Evolutionary conservation across 1,139 yeast genomes (phyloP), one percentile per base, ranked within the genome.

Genomic region (Yamadazyma atmosphaerica): DNA sequence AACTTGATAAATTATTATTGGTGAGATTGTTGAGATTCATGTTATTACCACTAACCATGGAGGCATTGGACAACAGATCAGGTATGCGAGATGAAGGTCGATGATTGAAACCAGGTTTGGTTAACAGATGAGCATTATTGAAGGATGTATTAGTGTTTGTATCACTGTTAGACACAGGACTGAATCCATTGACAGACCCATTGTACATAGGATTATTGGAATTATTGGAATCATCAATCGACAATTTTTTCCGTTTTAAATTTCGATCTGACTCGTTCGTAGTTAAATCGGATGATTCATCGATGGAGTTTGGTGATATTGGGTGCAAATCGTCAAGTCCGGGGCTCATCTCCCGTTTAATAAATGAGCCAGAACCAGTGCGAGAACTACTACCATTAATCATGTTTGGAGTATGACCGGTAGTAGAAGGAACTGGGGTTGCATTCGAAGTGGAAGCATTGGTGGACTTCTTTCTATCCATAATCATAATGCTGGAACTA

Each of bases 391-490:
- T 52, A 2, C 61, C 55, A 16, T n/a, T n/a, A n/a, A 58, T 56
- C 5, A 47, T 55, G 3, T 13, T 52, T 38, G 2, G 48, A 2
- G 61, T 53, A 2, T 63, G 59, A 19, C 58, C 58, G 3, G 52
- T 55, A 4, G 52, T 42, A 1, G 58, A 47, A 31, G 30, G 39
- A n/a, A 27, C 18, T n/a, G 33, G 25, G 13, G 14, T 16, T 15
- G 19, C 14, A 28, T 34, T 21, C 7, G 39, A 13, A 22, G 44
- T 43, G n/a, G 47, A 36, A 18, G 65, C 54, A 32, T 22, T 32
- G 10, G 65, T 55, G 22, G 77, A 77, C 64, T 85, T 84, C 71
- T 92, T 94, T 57, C 95, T 83, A 61, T 92, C 98, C 81, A 94
- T 89, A 39, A 90, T 89, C 79, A 87, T 81, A 22, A 92, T 86